Evolutionary conservation across 2,329 filamentous ascomycete genomes (phyloP).

Genomic region (Clarireedia homoeocarpa): DNA sequence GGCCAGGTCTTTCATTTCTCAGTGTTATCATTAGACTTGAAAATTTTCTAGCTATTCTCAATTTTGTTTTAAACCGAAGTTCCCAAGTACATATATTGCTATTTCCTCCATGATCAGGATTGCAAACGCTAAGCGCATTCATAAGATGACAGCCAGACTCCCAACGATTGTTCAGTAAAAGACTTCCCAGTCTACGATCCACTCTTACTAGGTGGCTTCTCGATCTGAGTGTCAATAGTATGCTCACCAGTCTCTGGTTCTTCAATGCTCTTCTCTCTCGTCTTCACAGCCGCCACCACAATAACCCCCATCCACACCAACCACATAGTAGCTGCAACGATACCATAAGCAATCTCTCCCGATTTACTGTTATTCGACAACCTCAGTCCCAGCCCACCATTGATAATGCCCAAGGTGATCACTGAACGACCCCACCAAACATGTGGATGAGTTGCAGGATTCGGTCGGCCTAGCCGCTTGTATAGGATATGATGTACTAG

Average conservation of each 20-base stretch:
- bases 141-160: no score
- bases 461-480: slow-evolving; percentile 34
- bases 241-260: not conserved
- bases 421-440: slow-evolving; percentile 54
- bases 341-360: slow-evolving; percentile 46
- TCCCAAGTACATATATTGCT: no score
- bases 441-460: slow-evolving; percentile 43
- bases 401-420: slow-evolving; percentile 52
- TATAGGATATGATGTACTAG: slow-evolving; percentile 49
- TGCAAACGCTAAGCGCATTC: no score
- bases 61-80: no score
- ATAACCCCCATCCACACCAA: slow-evolving; percentile 36
- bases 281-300: slow-evolving; percentile 10
- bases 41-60: no score
- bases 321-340: slow-evolving; percentile 46
- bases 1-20: no score
- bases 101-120: no score
- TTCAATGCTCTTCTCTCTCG: not conserved
- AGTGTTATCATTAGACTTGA: no score
- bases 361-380: slow-evolving; percentile 35
- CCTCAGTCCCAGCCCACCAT: slow-evolving; percentile 53
- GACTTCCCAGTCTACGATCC: not conserved
- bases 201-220: not conserved
- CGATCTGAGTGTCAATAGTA: not conserved
- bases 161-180: not conserved